Evolutionary conservation across 805 yeast species (phyloP).

Genomic region (Candida maesae): DNA sequence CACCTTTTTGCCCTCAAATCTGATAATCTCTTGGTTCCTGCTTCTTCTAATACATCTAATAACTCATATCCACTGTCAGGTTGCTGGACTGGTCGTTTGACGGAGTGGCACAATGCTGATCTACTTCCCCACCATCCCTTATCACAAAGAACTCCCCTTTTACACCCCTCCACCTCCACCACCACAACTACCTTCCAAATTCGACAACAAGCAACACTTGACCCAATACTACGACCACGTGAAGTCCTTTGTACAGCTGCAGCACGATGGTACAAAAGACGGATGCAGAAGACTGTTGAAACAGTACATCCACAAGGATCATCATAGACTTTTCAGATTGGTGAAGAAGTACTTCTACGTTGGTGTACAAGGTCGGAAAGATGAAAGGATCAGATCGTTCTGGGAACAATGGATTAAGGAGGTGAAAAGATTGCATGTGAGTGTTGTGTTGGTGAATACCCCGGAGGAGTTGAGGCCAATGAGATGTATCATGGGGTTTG

Average conservation of each 20-base stretch:
- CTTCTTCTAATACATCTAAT: too few species aligned
- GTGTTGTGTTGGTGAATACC: background rate
- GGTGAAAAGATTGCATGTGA: background rate
- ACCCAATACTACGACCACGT: constrained; percentile 5
- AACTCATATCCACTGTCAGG: too few species aligned
- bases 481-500: constrained; percentile 1
- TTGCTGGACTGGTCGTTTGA: too few species aligned
- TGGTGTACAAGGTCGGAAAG: constrained; percentile 5
- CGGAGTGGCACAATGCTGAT: constrained; percentile 4
- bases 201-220: constrained; percentile 6
- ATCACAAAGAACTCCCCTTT: constrained; percentile 3
- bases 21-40: too few species aligned
- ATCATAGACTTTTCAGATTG: background rate
- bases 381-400: constrained; percentile 5
- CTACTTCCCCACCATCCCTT: constrained; percentile 5
- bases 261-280: constrained; percentile 8
- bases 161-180: background rate
- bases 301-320: constrained; percentile 6
- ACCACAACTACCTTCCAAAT: constrained; percentile 6
- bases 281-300: constrained; percentile 6
- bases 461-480: constrained; percentile 4
- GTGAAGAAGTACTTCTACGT: constrained; percentile 7
- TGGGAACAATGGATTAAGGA: constrained; percentile 3
- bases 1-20: too few species aligned
- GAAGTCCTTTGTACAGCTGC: constrained; percentile 7